These are phyloP conservation scores for Coniella lustricola DNA, from an alignment of 2,329 filamentous ascomycete species.

Conservation along the genomic window DNA sequence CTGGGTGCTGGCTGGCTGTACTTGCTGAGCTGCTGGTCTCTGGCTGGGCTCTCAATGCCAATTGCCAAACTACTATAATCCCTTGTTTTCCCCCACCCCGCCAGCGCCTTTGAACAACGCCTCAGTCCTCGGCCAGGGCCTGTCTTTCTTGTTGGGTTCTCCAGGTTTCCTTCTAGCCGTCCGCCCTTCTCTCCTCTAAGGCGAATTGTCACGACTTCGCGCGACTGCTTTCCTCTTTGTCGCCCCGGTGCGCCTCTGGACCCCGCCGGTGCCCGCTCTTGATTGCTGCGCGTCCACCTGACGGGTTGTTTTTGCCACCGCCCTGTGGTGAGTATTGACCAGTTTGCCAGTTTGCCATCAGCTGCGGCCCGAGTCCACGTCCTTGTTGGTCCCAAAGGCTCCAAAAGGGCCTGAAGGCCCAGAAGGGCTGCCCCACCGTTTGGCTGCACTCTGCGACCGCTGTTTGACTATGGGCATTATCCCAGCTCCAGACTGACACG, in stretches of 20 bases:
- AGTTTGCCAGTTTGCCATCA: not conserved
- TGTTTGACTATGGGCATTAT: conserved; percentile 6
- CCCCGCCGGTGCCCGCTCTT: too few relatives aligned
- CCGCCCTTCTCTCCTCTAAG: too few relatives aligned
- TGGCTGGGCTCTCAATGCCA: not conserved
- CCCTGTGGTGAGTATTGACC: conserved; percentile 14
- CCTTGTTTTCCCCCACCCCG: not conserved
- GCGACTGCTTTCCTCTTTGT: not conserved
- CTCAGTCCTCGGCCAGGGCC: not conserved
- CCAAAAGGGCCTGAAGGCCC: too few relatives aligned
- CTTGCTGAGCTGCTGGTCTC: not conserved
- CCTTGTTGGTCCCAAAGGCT: too few relatives aligned
- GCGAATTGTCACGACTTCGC: too few relatives aligned
- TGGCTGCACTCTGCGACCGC: conserved; percentile 15
- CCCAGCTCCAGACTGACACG: conserved; percentile 14
- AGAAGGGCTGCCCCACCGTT: conserved; percentile 18
- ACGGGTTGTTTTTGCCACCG: conserved; percentile 15
- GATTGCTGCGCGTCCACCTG: not conserved
- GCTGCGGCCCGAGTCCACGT: too few relatives aligned
- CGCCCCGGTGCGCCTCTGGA: not conserved
- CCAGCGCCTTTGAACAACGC: too few relatives aligned
- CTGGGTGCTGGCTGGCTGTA: too few relatives aligned
- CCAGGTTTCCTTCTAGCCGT: not conserved
- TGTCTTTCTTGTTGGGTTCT: not conserved
- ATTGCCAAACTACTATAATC: not conserved